Percentiles rank a stretch among this genome's conserved stretches.
phyloP scores from a whole-genome alignment of 2,329 filamentous ascomycete genomes.

The Cladorrhinum sp. region DNA sequence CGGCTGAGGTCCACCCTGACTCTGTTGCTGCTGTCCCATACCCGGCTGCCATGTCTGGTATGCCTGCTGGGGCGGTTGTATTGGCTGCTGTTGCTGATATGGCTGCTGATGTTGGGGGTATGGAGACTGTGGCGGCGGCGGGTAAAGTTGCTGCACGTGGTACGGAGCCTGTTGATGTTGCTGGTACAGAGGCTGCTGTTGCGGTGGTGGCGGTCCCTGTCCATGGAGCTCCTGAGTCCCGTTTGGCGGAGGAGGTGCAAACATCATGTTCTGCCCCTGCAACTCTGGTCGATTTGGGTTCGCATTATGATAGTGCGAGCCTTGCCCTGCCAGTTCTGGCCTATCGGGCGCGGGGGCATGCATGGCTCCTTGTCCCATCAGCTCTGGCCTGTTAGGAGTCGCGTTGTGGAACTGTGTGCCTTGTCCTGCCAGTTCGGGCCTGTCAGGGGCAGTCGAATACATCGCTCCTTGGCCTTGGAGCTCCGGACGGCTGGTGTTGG shows the following conservation, averaged over 20 bases:
- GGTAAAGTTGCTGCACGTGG: background rate
- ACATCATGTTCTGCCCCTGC: constrained; percentile 16
- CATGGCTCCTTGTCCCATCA: constrained; percentile 15
- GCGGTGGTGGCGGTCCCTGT: constrained; percentile 17
- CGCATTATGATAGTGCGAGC: constrained; percentile 15
- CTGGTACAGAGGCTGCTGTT: constrained; percentile 9
- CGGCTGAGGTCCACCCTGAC: constrained; percentile 16
- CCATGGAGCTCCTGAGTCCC: constrained; percentile 22
- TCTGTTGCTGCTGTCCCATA: constrained; percentile 18
- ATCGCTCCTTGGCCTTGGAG: constrained; percentile 22
- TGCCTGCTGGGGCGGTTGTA: constrained; percentile 3
- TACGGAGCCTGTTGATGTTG: constrained; percentile 7
- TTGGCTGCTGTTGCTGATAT: background rate
- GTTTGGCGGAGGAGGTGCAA: constrained; percentile 4
- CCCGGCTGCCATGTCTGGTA: constrained; percentile 18
- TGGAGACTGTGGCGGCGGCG: background rate
- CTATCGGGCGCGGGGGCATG: background rate
- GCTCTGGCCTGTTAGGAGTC: constrained; percentile 18
- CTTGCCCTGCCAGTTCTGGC: constrained; percentile 25
- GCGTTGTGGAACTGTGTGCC: constrained; percentile 6
- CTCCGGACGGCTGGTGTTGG: constrained; percentile 20
- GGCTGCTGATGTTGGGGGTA: background rate
- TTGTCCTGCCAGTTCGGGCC: constrained; percentile 24
- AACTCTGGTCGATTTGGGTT: constrained; percentile 20
- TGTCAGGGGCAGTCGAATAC: constrained; percentile 2